phyloP scores from a whole-genome alignment of 2,329 filamentous ascomycete species.

The Eutypella sp. region DNA sequence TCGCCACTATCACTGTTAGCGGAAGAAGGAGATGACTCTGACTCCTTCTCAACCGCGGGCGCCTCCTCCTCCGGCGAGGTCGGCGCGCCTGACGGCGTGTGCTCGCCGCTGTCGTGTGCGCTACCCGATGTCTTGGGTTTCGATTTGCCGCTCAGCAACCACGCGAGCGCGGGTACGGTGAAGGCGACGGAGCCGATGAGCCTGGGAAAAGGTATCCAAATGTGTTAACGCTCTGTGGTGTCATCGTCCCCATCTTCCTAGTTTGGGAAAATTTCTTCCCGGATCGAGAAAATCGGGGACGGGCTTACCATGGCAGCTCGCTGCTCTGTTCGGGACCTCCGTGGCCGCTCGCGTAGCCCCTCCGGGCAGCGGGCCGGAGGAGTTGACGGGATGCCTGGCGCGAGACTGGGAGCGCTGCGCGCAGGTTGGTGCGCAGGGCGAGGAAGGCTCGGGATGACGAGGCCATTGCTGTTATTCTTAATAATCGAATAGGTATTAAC shows the following conservation, averaged over 20 bases:
- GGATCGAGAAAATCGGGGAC: too few relatives aligned
- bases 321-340: constrained; percentile 14
- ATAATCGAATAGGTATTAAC: too few relatives aligned
- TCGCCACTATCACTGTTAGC: not conserved
- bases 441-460: constrained; percentile 15
- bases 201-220: constrained; percentile 13
- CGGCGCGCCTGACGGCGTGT: constrained; percentile 1
- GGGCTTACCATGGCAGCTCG: constrained; percentile 27
- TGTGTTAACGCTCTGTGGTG: too few relatives aligned
- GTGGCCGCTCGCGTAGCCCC: constrained; percentile 10
- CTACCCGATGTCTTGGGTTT: not conserved
- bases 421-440: constrained; percentile 12
- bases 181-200: constrained; percentile 16
- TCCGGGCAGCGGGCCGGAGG: constrained; percentile 5
- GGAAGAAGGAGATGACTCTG: not conserved
- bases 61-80: constrained; percentile 6
- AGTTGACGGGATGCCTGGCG: constrained; percentile 3
- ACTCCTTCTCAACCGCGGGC: constrained; percentile 3
- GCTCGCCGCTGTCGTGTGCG: constrained; percentile 3
- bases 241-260: too few relatives aligned
- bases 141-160: constrained; percentile 12
- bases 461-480: too few relatives aligned
- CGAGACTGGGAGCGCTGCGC: constrained; percentile 7
- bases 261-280: too few relatives aligned
- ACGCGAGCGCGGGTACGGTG: constrained; percentile 15